Conservation (phyloP, 75 land plant genomes). For the Cupressus sempervirens region DNA sequence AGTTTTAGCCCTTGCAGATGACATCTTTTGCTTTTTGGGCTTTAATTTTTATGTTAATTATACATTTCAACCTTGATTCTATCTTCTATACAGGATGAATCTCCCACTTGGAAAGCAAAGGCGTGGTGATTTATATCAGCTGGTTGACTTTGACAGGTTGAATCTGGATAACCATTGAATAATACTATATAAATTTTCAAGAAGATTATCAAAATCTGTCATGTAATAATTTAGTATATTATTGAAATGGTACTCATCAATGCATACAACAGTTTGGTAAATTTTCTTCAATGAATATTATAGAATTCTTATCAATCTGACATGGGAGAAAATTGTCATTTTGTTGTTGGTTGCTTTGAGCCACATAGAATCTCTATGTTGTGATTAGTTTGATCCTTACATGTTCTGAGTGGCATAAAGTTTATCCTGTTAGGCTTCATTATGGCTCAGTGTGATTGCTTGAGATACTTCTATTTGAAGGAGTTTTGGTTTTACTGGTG, state of each 20-base stretch:
- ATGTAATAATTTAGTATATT: neutral
- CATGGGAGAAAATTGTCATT: neutral
- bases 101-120: conserved; percentile 81
- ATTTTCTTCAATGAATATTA: neutral
- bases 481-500: neutral
- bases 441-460: neutral
- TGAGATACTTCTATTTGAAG: neutral
- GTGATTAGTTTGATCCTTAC: neutral
- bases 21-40: neutral
- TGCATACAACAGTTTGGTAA: neutral
- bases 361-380: neutral
- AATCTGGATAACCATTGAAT: conserved; percentile 15
- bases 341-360: neutral
- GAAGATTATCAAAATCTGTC: neutral
- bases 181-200: neutral
- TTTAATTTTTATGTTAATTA: conserved; percentile 1
- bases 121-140: conserved; percentile 84
- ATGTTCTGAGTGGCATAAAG: neutral
- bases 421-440: neutral
- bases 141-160: conserved; percentile 70
- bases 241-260: neutral
- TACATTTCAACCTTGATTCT: neutral
- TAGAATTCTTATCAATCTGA: neutral
- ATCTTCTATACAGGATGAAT: conserved; percentile 48
- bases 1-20: neutral